phyloP scores from a whole-genome alignment of 164 flowering plant genomes.

The Umbellularia californica region DNA sequence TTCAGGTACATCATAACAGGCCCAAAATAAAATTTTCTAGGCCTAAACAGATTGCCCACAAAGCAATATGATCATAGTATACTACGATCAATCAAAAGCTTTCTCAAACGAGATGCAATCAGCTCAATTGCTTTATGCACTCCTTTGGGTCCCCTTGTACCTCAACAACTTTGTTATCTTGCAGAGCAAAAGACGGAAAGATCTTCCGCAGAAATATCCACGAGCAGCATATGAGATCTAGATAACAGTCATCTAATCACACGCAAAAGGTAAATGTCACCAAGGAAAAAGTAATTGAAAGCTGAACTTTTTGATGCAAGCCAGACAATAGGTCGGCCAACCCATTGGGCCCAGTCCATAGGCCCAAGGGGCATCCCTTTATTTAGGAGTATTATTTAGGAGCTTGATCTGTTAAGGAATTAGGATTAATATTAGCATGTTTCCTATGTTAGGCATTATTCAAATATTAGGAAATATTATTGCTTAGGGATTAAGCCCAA shows the following conservation, averaged over 20 bases:
- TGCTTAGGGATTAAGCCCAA: no score
- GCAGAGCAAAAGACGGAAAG: conserved; percentile 80
- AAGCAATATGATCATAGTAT: conserved; percentile 26
- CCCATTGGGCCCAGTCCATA: no score
- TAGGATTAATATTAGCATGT: no score
- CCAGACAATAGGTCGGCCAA: no score
- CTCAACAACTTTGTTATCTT: conserved; percentile 92
- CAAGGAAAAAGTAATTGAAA: background rate
- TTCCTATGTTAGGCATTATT: no score
- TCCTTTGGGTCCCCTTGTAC: conserved; percentile 70
- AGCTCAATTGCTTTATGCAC: conserved; percentile 84
- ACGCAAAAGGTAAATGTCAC: background rate
- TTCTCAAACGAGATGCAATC: conserved; percentile 75
- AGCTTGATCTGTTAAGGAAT: no score
- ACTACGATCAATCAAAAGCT: conserved; percentile 90
- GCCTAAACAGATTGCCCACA: background rate
- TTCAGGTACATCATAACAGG: background rate
- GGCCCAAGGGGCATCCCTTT: no score
- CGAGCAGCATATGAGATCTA: background rate
- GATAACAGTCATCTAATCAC: background rate
- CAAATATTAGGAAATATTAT: no score
- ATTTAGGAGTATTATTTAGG: no score
- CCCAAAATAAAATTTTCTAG: background rate
- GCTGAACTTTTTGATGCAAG: background rate
- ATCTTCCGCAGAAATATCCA: conserved; percentile 51